Base-by-base conservation (phyloP, 805 yeast species). In the Candida nanaspora region DNA sequence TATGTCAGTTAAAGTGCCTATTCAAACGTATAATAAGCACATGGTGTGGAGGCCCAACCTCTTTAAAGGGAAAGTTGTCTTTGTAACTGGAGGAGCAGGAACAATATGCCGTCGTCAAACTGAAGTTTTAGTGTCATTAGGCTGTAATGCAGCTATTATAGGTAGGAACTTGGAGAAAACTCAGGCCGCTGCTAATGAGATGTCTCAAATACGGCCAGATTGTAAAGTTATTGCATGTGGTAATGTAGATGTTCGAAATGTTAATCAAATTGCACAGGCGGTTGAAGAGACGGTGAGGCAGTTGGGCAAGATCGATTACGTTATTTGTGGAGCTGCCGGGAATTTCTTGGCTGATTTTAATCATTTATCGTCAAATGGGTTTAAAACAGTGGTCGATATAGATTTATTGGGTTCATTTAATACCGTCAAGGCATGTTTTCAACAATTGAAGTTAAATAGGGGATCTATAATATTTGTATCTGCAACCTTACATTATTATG, bases 1-100 rank as follows among this genome's bases (percentile, higher is more conserved):
- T 23, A 31, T 31, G 34, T 18, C 35, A 31, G 14, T 18, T 14
- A 22, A 7, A 30, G 25, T 31, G 19, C 34, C 34, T 6, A 31
- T 31, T 15, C 14, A 16, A 16, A 5, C 21, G 16, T 22, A 15
- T n/a, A n/a, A 30, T n/a, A 22, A 35, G 15, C 30, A 21, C 2
- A 35, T 33, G 20, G 46, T 50, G 2, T 63, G 66, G 66, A 80
- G 80, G 47, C 76, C 80, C 1, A 83, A 74, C 48, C 52, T 87
- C 31, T 88, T 88, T 66, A 70, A 78, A 43, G 94, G 84, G 13
- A 88, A 88, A 59, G 96, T 86, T 2, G 93, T 79, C 5, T 84
- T 89, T 49, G 86, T 87, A 39, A 91, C 98, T 1, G 98, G 98
- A 6, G 97, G 97, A 13, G 93, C 97, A 2, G 97, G 97, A 11